These are phyloP conservation scores for Umbelopsis sp. DNA, from an alignment of 192 early-diverging fungal species.

Conservation along the genomic window DNA sequence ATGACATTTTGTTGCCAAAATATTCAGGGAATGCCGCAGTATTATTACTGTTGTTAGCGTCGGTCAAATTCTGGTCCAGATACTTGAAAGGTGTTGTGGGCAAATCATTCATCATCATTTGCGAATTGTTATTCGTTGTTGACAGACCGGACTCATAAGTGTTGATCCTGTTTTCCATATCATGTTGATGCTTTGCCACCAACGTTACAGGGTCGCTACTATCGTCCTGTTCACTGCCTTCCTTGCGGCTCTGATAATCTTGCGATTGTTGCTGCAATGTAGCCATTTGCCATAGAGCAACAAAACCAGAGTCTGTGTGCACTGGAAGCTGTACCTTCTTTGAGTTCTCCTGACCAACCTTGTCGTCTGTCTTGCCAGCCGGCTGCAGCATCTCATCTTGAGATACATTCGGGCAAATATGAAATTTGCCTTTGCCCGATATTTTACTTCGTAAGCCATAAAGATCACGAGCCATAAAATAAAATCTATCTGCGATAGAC, in stretches of 20 bases:
- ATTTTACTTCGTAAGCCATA: constrained; percentile 41
- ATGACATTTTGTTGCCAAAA: constrained; percentile 5
- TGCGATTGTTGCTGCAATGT: constrained; percentile 21
- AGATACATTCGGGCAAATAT: neutral
- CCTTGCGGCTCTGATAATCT: neutral
- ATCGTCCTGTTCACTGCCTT: neutral
- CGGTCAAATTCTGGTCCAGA: neutral
- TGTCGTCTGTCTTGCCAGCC: neutral
- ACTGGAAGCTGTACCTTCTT: constrained; percentile 10
- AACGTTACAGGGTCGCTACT: neutral
- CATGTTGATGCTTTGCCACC: neutral
- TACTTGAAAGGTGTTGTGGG: neutral
- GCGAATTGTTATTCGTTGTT: neutral
- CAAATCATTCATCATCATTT: neutral
- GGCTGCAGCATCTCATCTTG: neutral
- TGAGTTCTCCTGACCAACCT: neutral
- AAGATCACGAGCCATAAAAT: constrained; percentile 50
- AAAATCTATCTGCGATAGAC: constrained; percentile 55
- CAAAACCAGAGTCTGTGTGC: constrained; percentile 23
- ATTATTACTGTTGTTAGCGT: neutral
- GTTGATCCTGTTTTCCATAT: neutral
- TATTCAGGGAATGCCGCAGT: constrained; percentile 1
- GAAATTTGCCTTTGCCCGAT: constrained; percentile 6
- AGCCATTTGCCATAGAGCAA: constrained; percentile 26
- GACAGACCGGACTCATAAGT: neutral